Percentiles rank a stretch among this genome's conserved stretches.
phyloP scores from a whole-genome alignment of 2,329 filamentous ascomycete genomes.

The Berkeleyomyces basicola region DNA sequence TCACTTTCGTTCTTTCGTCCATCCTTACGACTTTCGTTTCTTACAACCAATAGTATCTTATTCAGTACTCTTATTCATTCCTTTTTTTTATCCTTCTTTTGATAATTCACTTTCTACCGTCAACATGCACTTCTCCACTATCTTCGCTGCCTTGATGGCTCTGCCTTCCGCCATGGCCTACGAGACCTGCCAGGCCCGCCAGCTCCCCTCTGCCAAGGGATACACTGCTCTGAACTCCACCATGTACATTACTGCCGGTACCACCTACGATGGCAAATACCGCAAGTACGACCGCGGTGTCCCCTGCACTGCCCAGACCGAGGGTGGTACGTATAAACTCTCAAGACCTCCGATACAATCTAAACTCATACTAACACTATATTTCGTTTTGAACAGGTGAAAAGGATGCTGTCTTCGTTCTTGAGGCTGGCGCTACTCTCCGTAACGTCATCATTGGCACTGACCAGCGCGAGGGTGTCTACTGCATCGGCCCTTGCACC shows the following conservation, averaged over 20 bases:
- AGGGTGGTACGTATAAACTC: constrained; percentile 16
- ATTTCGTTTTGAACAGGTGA: constrained; percentile 19
- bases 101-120: not conserved
- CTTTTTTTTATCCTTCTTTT: not conserved
- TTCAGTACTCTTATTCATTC: not conserved
- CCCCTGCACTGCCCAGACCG: constrained; percentile 17
- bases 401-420: constrained; percentile 28
- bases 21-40: not conserved
- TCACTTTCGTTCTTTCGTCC: not conserved
- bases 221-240: not conserved
- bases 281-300: constrained; percentile 19
- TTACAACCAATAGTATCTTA: not conserved
- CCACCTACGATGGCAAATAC: constrained; percentile 20
- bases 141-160: not conserved
- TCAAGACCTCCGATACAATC: too few species aligned
- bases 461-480: constrained; percentile 29
- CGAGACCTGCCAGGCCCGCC: constrained; percentile 14
- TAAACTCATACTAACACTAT: not conserved
- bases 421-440: constrained; percentile 26
- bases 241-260: not conserved
- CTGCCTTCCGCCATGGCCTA: not conserved
- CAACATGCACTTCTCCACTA: constrained; percentile 4
- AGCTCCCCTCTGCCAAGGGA: not conserved
- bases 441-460: constrained; percentile 31
- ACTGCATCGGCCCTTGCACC: constrained; percentile 29